A percentile compares a stretch with the other conserved stretches of the same genome.
phyloP scores from a whole-genome alignment of 2,329 filamentous ascomycete genomes.

The Aspergillus sp. region DNA sequence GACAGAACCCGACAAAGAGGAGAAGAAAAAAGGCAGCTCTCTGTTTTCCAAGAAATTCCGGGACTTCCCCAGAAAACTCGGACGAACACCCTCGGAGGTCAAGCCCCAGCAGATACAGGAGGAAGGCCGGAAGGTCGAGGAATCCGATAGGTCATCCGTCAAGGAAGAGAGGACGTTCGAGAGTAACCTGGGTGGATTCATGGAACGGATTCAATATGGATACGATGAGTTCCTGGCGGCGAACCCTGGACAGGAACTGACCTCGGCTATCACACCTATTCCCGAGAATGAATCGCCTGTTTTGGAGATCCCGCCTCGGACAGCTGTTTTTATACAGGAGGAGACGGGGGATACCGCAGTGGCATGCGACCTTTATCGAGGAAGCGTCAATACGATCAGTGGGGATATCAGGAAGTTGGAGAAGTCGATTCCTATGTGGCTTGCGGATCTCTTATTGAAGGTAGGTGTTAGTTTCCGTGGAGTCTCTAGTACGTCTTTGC shows the following conservation, averaged over 20 bases:
- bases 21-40: conserved; percentile 50
- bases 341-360: conserved; percentile 55
- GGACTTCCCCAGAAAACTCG: conserved; percentile 70
- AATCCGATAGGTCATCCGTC: conserved; percentile 45
- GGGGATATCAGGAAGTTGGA: conserved; percentile 75
- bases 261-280: conserved; percentile 36
- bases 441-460: conserved; percentile 74
- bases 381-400: conserved; percentile 70
- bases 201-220: conserved; percentile 39
- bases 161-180: conserved; percentile 41
- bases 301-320: conserved; percentile 40
- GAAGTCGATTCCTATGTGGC: conserved; percentile 79
- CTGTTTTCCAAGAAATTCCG: conserved; percentile 80
- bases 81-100: conserved; percentile 56
- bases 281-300: conserved; percentile 38
- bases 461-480: conserved; percentile 33
- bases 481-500: too few relatives aligned
- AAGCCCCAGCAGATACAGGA: conserved; percentile 62
- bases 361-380: conserved; percentile 79
- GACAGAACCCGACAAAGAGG: conserved; percentile 51
- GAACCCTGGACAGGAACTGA: conserved; percentile 30
- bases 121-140: conserved; percentile 55
- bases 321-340: conserved; percentile 57
- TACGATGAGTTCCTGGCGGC: conserved; percentile 37
- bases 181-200: conserved; percentile 38